Conservation (phyloP, 1,284 basidiomycete genomes). For the Tilletiopsis washingtonensis region DNA sequence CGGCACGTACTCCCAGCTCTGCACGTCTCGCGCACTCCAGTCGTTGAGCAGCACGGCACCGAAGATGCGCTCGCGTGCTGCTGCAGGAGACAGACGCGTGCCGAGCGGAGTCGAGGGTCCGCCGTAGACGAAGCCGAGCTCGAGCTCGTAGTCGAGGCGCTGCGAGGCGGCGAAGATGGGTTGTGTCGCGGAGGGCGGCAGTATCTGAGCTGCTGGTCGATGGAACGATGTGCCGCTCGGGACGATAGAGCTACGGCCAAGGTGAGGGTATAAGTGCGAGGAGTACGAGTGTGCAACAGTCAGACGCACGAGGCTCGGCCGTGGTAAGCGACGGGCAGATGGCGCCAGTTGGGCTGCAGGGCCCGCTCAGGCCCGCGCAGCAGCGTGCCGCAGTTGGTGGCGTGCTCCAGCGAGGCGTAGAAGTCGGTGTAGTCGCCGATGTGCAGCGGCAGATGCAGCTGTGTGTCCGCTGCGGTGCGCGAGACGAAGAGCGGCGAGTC, state of each 20-base stretch:
- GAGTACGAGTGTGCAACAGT: neutral
- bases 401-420: slow-evolving; percentile 25
- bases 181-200: slow-evolving; percentile 7
- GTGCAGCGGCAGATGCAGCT: slow-evolving; percentile 15
- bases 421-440: slow-evolving; percentile 33
- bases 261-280: neutral
- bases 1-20: slow-evolving; percentile 25
- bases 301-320: slow-evolving; percentile 15
- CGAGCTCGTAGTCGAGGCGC: slow-evolving; percentile 32
- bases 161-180: slow-evolving; percentile 13
- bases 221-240: slow-evolving; percentile 13
- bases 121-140: slow-evolving; percentile 25
- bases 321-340: slow-evolving; percentile 29
- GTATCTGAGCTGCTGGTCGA: slow-evolving; percentile 19
- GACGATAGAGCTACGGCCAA: slow-evolving; percentile 11
- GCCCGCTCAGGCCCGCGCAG: slow-evolving; percentile 15
- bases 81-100: slow-evolving; percentile 9
- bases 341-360: slow-evolving; percentile 12
- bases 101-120: slow-evolving; percentile 15
- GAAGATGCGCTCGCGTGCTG: slow-evolving; percentile 20
- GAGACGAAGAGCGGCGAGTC: slow-evolving; percentile 2
- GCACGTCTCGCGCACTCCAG: slow-evolving; percentile 28
- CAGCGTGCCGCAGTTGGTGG: slow-evolving; percentile 12
- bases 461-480: slow-evolving; percentile 1
- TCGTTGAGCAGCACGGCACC: slow-evolving; percentile 33